A percentile compares a stretch with the other conserved stretches of the same genome.
Evolutionary conservation across 352 stramenopile genomes (phyloP).

Genomic region (Phytophthora fragariaefolia): DNA sequence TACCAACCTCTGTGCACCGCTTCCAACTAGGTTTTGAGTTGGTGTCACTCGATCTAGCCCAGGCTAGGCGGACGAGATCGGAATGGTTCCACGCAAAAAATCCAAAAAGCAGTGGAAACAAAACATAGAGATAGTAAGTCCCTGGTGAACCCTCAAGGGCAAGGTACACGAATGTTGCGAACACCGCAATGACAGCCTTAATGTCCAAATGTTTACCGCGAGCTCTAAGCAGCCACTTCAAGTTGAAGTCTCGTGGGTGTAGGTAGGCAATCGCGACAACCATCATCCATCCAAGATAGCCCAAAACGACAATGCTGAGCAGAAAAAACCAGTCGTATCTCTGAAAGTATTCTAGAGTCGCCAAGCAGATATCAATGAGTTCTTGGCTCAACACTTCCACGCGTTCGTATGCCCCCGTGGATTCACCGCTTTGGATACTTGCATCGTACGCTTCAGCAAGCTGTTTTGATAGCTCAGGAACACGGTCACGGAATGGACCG

Average conservation of each 20-base stretch:
- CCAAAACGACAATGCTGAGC: slow-evolving; percentile 71
- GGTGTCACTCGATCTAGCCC: slow-evolving; percentile 2
- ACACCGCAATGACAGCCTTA: slow-evolving; percentile 23
- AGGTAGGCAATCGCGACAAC: slow-evolving; percentile 65
- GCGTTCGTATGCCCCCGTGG: slow-evolving; percentile 15
- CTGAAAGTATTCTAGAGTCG: slow-evolving; percentile 80
- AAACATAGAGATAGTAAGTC: slow-evolving; percentile 82
- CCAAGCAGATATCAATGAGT: slow-evolving; percentile 79
- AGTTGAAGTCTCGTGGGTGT: slow-evolving; percentile 43
- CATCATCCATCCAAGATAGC: slow-evolving; percentile 83
- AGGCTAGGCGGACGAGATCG: slow-evolving; percentile 31
- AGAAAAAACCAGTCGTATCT: slow-evolving; percentile 88
- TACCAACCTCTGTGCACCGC: slow-evolving; percentile 36
- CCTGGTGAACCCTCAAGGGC: slow-evolving; percentile 66
- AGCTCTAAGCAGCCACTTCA: slow-evolving; percentile 38
- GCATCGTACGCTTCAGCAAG: slow-evolving; percentile 35
- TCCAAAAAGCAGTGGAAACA: slow-evolving; percentile 76
- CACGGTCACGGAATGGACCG: slow-evolving; percentile 47
- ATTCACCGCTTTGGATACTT: slow-evolving; percentile 15
- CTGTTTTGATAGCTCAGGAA: slow-evolving; percentile 39
- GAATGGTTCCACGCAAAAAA: slow-evolving; percentile 57
- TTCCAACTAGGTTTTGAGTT: slow-evolving; percentile 22
- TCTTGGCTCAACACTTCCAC: slow-evolving; percentile 67
- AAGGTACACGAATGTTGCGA: slow-evolving; percentile 59
- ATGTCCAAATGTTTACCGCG: slow-evolving; percentile 38